These are phyloP conservation scores for Carnegiea gigantea DNA, from an alignment of 179 eudicot genomes.

Conservation along the genomic window DNA sequence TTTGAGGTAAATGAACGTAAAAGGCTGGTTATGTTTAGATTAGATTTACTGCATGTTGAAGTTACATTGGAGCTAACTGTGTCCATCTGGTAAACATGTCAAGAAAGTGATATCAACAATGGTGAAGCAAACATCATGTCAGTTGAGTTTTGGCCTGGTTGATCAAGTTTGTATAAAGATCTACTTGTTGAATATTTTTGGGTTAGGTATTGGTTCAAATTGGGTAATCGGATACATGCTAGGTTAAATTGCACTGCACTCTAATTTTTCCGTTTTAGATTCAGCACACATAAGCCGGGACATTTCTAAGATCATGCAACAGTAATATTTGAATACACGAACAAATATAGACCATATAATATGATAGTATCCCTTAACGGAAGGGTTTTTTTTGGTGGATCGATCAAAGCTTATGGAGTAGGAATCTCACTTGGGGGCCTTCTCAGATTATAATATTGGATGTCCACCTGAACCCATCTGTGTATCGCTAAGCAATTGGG, in stretches of 20 bases:
- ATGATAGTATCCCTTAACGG: background rate
- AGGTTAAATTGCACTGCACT: too few relatives aligned
- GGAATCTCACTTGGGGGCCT: background rate
- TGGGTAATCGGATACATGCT: too few relatives aligned
- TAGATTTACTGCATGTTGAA: background rate
- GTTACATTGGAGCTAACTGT: background rate
- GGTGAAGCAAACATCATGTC: background rate
- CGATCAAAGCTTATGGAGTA: background rate
- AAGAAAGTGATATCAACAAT: background rate
- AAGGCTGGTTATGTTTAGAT: background rate
- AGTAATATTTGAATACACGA: too few relatives aligned
- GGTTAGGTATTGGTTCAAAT: background rate
- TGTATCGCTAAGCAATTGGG: background rate
- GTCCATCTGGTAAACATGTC: background rate
- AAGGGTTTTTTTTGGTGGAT: background rate
- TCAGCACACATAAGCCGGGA: too few relatives aligned
- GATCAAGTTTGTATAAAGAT: background rate
- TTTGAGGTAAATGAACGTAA: too few relatives aligned
- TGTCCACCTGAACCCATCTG: background rate
- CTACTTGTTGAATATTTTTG: background rate
- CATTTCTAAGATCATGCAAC: too few relatives aligned
- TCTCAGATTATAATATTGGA: background rate
- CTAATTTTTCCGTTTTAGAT: too few relatives aligned
- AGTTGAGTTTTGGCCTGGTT: background rate
- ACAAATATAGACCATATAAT: too few relatives aligned